Conservation (phyloP, 148 eudicot genomes). For the Cornus controversa region DNA sequence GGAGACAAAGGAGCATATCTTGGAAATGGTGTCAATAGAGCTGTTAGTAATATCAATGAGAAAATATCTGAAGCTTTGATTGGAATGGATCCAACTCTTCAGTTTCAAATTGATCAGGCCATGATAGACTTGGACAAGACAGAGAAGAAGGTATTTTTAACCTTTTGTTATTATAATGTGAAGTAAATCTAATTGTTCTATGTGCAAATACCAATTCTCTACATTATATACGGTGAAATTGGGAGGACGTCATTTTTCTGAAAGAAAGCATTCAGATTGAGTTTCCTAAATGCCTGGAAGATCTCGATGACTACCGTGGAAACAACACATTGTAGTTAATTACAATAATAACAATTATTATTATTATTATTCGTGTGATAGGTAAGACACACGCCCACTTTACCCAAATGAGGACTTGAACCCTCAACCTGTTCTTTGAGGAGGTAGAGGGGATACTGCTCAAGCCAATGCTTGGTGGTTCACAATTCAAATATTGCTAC, state of each 20-base stretch:
- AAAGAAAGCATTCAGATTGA: background rate
- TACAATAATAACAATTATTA: too few relatives aligned
- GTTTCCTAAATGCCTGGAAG: background rate
- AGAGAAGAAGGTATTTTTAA: slow-evolving; percentile 76
- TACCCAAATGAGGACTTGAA: too few relatives aligned
- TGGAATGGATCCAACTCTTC: slow-evolving; percentile 98
- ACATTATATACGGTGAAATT: too few relatives aligned
- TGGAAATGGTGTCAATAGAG: slow-evolving; percentile 83
- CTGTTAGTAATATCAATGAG: slow-evolving; percentile 85
- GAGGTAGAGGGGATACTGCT: too few relatives aligned
- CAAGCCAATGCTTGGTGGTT: too few relatives aligned
- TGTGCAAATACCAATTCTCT: background rate
- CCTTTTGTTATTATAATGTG: slow-evolving; percentile 5
- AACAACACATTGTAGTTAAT: too few relatives aligned
- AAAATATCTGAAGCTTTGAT: slow-evolving; percentile 93
- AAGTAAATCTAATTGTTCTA: background rate
- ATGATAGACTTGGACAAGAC: slow-evolving; percentile 98
- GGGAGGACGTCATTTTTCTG: background rate
- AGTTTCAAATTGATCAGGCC: slow-evolving; percentile 91
- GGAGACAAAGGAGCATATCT: slow-evolving; percentile 80
- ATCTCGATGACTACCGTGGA: too few relatives aligned
- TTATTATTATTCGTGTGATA: too few relatives aligned
- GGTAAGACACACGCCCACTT: too few relatives aligned
- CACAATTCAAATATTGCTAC: background rate
- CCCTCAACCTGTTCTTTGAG: too few relatives aligned